Evolutionary conservation across 2,329 filamentous ascomycete genomes (phyloP), one percentile per base, ranked within the genome.

Genomic region (Fusarium pseudonygamai): DNA sequence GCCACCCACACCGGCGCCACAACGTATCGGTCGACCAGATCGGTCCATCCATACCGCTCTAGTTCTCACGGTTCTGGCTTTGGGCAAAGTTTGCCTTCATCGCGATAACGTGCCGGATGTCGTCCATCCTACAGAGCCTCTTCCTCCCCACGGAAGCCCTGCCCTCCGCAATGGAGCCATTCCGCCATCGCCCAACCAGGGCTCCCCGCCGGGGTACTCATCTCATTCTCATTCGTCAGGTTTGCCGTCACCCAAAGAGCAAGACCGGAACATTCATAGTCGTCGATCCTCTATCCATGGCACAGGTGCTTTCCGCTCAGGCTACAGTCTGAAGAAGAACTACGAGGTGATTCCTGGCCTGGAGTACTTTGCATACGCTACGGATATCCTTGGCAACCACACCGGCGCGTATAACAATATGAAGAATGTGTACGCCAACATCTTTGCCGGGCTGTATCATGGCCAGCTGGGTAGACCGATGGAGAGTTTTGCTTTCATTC

Each of bases 291-390:
- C 88, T 0, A 79, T 88, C 47, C 86, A 91, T 77, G 85, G 82
- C 5, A 69, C 74, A 4, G 74, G 72, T 22, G 72, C 69, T 18
- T 63, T 73, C 47, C 79, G 81, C 26, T 61, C 73, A 15, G 80
- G 80, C 8, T 78, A 76, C 18, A 79, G 74, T 26, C 60, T 83
- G 36, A 83, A 83, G 71, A 83, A 83, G 75, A 97, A 97, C 78
- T 87, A 96, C 57, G 95, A 98, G 77, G 88, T 93, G 12, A 93
- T 98, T 69, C 96, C 96, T 1, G 96, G 96, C 0, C 85, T 98
- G 65, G 93, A 95, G 36, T 98, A 98, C 80, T 98, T 95, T 80
- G 93, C 93, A 3, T 91, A 93, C 69, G 96, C 95, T 5, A 92
- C 92, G 2, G 93, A 96, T 69, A 97, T 98, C 42, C 84, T 98